phyloP scores from a whole-genome alignment of 2,329 filamentous ascomycete species.

The Raffaelea albimanens region DNA sequence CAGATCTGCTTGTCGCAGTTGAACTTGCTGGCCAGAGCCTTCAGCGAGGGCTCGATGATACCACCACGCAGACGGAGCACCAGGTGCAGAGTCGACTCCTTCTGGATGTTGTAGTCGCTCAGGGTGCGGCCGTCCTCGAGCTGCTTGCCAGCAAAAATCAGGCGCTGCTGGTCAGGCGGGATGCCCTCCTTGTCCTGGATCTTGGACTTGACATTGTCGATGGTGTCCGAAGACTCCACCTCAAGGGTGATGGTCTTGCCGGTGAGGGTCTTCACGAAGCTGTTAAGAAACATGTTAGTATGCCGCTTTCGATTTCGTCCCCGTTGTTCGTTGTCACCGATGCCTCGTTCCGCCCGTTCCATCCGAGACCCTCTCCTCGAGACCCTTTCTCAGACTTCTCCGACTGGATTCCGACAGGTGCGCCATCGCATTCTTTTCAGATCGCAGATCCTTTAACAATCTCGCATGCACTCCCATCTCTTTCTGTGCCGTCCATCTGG shows the following conservation, averaged over 20 bases:
- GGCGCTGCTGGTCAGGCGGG: slow-evolving; percentile 92
- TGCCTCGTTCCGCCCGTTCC: too few species aligned
- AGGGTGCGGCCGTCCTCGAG: slow-evolving; percentile 96
- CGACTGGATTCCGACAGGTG: slow-evolving; percentile 3
- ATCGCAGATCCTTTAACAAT: neutral
- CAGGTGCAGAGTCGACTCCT: slow-evolving; percentile 98
- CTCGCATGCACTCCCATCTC: too few species aligned
- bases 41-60: slow-evolving; percentile 98
- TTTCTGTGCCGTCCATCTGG: too few species aligned
- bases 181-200: slow-evolving; percentile 99
- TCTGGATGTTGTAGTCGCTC: slow-evolving; percentile 99
- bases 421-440: neutral
- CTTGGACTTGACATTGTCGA: slow-evolving; percentile 99
- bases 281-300: slow-evolving; percentile 26
- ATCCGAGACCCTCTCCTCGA: too few species aligned
- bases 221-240: slow-evolving; percentile 97
- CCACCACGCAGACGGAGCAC: slow-evolving; percentile 98
- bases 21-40: slow-evolving; percentile 97
- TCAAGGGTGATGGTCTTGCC: slow-evolving; percentile 99
- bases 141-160: slow-evolving; percentile 99
- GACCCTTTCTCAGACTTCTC: too few species aligned
- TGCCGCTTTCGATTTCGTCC: neutral
- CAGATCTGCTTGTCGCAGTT: slow-evolving; percentile 99
- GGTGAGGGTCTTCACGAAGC: slow-evolving; percentile 99
- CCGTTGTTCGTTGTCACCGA: neutral